A percentile compares a stretch with the other conserved stretches of the same genome.
These are phyloP conservation scores for Aspergillus arachidicola DNA, from an alignment of 2,329 filamentous ascomycete genomes.

Conservation along the genomic window DNA sequence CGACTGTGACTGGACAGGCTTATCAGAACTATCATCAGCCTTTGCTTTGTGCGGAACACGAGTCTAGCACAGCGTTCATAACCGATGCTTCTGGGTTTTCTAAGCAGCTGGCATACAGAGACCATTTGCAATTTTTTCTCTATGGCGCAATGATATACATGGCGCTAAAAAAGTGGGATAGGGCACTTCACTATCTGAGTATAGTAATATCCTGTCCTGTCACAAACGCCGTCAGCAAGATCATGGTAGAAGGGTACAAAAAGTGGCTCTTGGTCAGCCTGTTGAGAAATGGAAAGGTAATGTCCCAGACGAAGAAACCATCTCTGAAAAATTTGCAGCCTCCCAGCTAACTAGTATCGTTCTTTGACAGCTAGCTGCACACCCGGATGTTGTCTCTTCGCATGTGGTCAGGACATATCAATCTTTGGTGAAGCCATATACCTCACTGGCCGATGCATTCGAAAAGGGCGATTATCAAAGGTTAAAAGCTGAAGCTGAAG, in stretches of 20 bases:
- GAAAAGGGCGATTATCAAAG: constrained; percentile 58
- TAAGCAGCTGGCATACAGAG: constrained; percentile 41
- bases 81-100: constrained; percentile 43
- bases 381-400: constrained; percentile 60
- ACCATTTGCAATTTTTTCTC: constrained; percentile 66
- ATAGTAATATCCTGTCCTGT: constrained; percentile 69
- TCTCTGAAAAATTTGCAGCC: not conserved
- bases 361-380: constrained; percentile 42
- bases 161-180: constrained; percentile 62
- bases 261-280: constrained; percentile 83
- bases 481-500: constrained; percentile 66
- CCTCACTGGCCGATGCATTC: constrained; percentile 70
- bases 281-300: constrained; percentile 66
- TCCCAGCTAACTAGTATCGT: constrained; percentile 7
- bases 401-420: constrained; percentile 60
- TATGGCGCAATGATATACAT: constrained; percentile 67
- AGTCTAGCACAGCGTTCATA: constrained; percentile 38
- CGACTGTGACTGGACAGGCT: constrained; percentile 28
- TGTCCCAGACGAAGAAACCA: not conserved
- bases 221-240: constrained; percentile 65
- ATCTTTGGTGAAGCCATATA: constrained; percentile 68
- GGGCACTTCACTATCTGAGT: constrained; percentile 64
- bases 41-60: constrained; percentile 33
- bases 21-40: constrained; percentile 26
- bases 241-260: constrained; percentile 89